Base-by-base conservation (phyloP, 176 grass and related monocot genomes). In the Elymus sibiricus region DNA sequence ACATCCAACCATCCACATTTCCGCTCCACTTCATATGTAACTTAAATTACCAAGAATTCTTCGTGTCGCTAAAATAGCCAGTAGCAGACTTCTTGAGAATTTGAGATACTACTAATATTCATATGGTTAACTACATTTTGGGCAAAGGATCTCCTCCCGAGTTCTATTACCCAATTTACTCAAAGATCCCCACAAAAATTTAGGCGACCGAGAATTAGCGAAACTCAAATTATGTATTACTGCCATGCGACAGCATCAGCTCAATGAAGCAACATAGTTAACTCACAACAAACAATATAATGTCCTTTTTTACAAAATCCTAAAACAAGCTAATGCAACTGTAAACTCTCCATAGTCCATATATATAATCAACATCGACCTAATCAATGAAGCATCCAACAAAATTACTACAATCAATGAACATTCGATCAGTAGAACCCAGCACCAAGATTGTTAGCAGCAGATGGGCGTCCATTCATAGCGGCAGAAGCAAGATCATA, bases 341-440 rank as follows among this genome's bases (percentile, higher is more conserved):
- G 4, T 63, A 73, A 34, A 53, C 25, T 86, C 31, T 53, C 42
- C 22, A 15, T 53, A 19, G 16, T 53, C 49, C 49, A 53, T 53
- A 42, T 78, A 53, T 53, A 42, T 78, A 19, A 47, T 5, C 31
- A 67, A 22, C 67, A 64, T 53, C 49, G 49, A 67, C 56, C 72
- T 14, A 89, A 86, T 37, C 9, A 83, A 84, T 16, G 60, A 83
- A 74, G 46, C 66, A 65, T 56, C 44, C 74, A 74, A 60, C 74
- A 79, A 79, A 87, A 75, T 46, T 67, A 44, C 35, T 49, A 47
- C 21, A 34, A 9, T 58, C 9, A 19, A 79, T 59, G 11, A 17
- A 42, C 44, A 25, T 7, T 3, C 34, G 5, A 62, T 60, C 35
- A 60, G 60, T 69, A 87, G 10, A 29, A 49, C 59, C 55, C 3